These are phyloP conservation scores for Volvox carteri DNA, from an alignment of 163 green algal species.

Conservation along the genomic window DNA sequence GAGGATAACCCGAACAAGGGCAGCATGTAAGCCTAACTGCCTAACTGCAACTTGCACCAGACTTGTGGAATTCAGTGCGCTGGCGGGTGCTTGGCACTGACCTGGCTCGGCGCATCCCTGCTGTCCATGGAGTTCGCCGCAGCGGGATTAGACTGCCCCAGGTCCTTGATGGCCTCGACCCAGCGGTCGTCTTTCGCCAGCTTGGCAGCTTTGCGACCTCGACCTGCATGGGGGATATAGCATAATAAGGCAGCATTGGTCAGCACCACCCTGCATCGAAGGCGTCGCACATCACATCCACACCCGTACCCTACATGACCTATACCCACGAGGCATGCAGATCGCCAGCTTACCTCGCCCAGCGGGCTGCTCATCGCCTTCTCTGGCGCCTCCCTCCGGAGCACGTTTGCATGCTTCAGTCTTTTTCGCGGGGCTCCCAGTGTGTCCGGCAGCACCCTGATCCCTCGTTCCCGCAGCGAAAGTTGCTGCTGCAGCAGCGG, in stretches of 20 bases:
- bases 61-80: not conserved
- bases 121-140: not conserved
- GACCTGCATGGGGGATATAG: constrained; percentile 2
- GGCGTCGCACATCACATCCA: too few relatives aligned
- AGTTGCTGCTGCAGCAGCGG: not conserved
- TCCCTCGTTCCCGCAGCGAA: not conserved
- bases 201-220: constrained; percentile 45
- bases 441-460: too few relatives aligned
- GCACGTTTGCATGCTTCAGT: not conserved
- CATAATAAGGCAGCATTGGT: not conserved
- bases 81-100: not conserved
- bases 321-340: too few relatives aligned
- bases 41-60: too few relatives aligned
- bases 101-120: not conserved
- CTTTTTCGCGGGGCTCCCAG: too few relatives aligned
- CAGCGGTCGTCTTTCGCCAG: not conserved
- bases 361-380: not conserved
- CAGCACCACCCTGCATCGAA: too few relatives aligned
- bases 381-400: not conserved
- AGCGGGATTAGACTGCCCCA: not conserved
- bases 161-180: not conserved
- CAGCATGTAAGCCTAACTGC: too few relatives aligned
- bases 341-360: constrained; percentile 26
- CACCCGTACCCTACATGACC: too few relatives aligned
- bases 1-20: not conserved